Base-by-base conservation (phyloP, 257 asterid species). In the Solanum chiquidenum region DNA sequence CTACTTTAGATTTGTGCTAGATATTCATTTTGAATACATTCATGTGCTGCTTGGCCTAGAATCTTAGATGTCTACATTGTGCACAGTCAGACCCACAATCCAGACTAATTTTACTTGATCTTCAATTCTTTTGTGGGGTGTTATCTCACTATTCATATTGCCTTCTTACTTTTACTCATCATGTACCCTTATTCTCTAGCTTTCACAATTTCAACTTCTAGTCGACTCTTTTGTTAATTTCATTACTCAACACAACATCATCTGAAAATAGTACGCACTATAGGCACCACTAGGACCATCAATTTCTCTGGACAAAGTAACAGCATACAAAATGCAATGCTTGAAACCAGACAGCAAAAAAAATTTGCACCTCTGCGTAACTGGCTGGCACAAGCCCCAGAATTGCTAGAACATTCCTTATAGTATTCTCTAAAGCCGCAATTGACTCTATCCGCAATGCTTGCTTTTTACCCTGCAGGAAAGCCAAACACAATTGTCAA, bases 391-490 rank as follows among this genome's bases (percentile, higher is more conserved):
- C 84, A 90, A 96, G 95, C 86, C 99, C 99, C 92, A 95, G 84
- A 87, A 94, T 87, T 62, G 89, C 37, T 74, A 97, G 94, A 90
- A 91, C 93, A 86, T 88, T 90, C 88, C 91, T 90, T 73, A 92
- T 86, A 31, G 94, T 34, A 89, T 87, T 94, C 87, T 91, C 98
- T 72, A 97, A 90, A 90, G 98, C 98, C 42, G 90, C 94, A 86
- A 97, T 94, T 44, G 99, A 94, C 92, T 94, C 97, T 12, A 93
- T 52, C 88, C 98, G 93, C 79, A 87, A 77, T 86, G 91, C 93
- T 91, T 96, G 98, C 92, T 95, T 96, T 97, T 93, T 97, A 91
- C 99, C 99, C 99, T 95, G 95, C 86, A 90, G 88, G 40, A 80
- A 27, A 44, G 20, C 68, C 68, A 80, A 73, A 34, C 27, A 73